Evolutionary conservation across 2,329 filamentous ascomycete genomes (phyloP), one percentile per base, ranked within the genome.

Genomic region (Magnaporthiopsis rhizophila): DNA sequence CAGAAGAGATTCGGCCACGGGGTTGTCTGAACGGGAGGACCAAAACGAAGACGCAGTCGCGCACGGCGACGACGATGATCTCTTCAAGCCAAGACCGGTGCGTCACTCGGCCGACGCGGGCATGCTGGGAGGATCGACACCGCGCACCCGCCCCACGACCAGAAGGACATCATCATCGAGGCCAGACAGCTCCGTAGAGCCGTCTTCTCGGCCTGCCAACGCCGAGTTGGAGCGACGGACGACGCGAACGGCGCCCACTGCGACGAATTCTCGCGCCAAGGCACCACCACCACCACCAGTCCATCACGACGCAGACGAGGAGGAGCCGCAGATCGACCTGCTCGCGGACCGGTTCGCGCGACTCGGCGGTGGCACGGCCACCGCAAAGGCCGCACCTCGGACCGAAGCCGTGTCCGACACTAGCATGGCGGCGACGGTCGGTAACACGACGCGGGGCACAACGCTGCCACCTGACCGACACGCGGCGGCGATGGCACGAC

Each of bases 401-500:
- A 28, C 50, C 8, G 77, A 73, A 1, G 72, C 76, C 5, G 74
- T 77, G 8, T 62, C 67, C 28, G 73, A 76, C 63, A 66, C 64
- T 50, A 73, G 72, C 58, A 66, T 69, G 36, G 70, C 76, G 34
- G 71, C 74, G 62, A 66, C 74, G 34, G 75, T 71, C 28, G 80
- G 79, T 62, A 62, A 75, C 32, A 72, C 75, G 6, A 76, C 79
- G 5, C 79, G 78, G 65, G 77, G 78, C 28, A 74, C 73, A 12
- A 13, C 67, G 2, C 69, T 86, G 15, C 77, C 83, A 11, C 79
- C 81, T 3, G 81, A 83, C 62, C 77, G 84, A 45, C 77, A 78
- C 59, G 80, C 82, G 8, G 83, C 83, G 1, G 84, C 83, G 13
- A 76, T 84, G 62, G 84, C 83, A 58, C 75, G 83, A 9, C 78